Percentiles rank a stretch among this genome's conserved stretches.
phyloP scores from a whole-genome alignment of 2,329 filamentous ascomycete genomes.

The Cytospora chrysosperma region DNA sequence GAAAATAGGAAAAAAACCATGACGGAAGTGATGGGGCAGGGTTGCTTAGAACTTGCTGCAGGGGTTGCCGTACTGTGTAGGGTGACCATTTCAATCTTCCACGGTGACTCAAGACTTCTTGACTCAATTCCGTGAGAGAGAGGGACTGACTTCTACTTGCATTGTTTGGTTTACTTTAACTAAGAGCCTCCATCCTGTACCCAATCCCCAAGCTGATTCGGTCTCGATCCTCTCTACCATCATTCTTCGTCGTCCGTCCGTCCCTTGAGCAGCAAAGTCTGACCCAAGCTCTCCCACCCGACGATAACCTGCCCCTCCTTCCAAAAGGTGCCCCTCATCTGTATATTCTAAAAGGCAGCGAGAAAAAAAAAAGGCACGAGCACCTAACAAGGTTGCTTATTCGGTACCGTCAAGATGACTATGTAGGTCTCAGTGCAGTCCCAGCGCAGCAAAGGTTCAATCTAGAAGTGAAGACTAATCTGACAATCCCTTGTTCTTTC shows the following conservation, averaged over 20 bases:
- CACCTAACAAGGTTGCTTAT: not conserved
- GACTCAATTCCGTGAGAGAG: constrained; percentile 10
- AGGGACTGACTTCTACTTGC: not conserved
- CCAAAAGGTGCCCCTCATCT: constrained; percentile 6
- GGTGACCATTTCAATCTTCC: not conserved
- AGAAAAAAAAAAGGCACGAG: constrained; percentile 6
- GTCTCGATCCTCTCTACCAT: not conserved
- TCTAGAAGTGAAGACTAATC: too few species aligned
- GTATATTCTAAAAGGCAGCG: not conserved
- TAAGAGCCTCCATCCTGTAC: not conserved
- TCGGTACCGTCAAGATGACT: constrained; percentile 31
- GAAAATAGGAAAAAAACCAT: constrained; percentile 8
- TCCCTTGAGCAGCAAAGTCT: not conserved
- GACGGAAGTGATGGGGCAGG: not conserved
- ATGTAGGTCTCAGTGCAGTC: constrained; percentile 30
- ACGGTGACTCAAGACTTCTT: not conserved
- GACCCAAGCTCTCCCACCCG: not conserved
- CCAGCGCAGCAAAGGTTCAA: not conserved
- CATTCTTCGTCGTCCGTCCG: not conserved
- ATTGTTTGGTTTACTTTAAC: not conserved
- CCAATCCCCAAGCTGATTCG: not conserved
- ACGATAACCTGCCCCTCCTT: constrained; percentile 8
- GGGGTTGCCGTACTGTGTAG: not conserved
- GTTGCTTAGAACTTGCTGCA: not conserved
- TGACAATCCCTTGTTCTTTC: constrained; percentile 6